Base-by-base conservation (phyloP, 202 grass and related monocot genomes). In the Carex arenaria region DNA sequence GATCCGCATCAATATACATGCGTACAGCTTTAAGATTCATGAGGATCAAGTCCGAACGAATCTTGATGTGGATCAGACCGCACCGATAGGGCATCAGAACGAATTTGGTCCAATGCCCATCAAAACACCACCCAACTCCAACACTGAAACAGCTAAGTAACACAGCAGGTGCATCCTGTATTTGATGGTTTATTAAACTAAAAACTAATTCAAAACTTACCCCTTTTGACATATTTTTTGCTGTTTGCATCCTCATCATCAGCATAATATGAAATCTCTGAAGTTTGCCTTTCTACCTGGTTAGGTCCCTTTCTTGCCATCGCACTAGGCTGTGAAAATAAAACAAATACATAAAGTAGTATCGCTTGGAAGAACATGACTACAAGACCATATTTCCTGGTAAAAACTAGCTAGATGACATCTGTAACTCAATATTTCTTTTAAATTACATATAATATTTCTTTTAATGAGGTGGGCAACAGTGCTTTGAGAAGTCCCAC, bases 221-320 rank as follows among this genome's bases (percentile, higher is more conserved):
- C 96, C 78, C 96, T 91, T 87, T 84, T 95, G 53, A 88, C 83
- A 81, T 99, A 99, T 78, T 99, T 99, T 85, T 93, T 95, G 18
- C 83, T 80, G 82, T 93, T 99, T 90, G 61, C 91, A 65, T 99
- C 96, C 87, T 99, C 96, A 82, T 99, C 96, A 81, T 99, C 96
- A 82, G 91, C 91, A 84, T 95, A 99, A 69, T 99, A 99, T 64
- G 91, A 93, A 81, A 87, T 90, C 68, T 99, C 96, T 52, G 96
- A 99, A 90, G 85, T 95, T 85, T 92, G 89, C 51, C 91, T 95
- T 30, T 99, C 96, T 80, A 88, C 85, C 78, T 83, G 62, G 64
- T 90, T 89, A 81, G 89, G 71, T 84, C 84, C 83, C 83, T 95
- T 99, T 88, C 96, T 95, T 88, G 96, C 93, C 85, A 86, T 92